These are phyloP conservation scores for Moniliophthora roreri DNA, from an alignment of 1,284 basidiomycete genomes.

Conservation along the genomic window DNA sequence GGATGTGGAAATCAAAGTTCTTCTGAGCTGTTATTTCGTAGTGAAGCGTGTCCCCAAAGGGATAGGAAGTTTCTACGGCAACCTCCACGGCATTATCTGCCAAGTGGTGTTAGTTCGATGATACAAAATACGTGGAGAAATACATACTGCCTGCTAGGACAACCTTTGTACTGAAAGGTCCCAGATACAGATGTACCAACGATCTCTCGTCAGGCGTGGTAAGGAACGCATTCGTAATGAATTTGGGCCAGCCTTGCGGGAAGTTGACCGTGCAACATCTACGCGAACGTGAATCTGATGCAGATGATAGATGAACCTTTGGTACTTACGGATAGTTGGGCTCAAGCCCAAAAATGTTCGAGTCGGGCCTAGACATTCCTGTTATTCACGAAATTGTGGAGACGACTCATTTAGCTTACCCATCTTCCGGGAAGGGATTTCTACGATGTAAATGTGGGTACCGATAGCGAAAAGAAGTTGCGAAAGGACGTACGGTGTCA, in stretches of 20 bases:
- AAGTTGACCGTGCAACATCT: slow-evolving; percentile 64
- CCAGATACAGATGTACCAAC: slow-evolving; percentile 54
- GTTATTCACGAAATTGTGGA: background rate
- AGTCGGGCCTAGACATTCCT: slow-evolving; percentile 41
- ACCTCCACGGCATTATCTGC: slow-evolving; percentile 45
- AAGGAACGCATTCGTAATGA: slow-evolving; percentile 55
- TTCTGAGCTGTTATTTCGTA: slow-evolving; percentile 47
- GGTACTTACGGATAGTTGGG: slow-evolving; percentile 44
- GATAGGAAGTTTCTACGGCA: slow-evolving; percentile 53
- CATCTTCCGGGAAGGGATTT: slow-evolving; percentile 55
- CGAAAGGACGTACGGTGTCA: slow-evolving; percentile 44
- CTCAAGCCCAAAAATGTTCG: slow-evolving; percentile 54
- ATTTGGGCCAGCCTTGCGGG: slow-evolving; percentile 62
- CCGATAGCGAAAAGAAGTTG: background rate
- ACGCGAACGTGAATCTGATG: background rate
- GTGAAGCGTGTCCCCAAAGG: slow-evolving; percentile 52
- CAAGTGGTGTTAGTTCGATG: background rate
- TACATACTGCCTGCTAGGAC: slow-evolving; percentile 41
- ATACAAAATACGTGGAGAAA: background rate
- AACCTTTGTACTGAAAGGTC: slow-evolving; percentile 45
- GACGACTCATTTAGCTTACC: slow-evolving; percentile 33
- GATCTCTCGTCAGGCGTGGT: slow-evolving; percentile 46
- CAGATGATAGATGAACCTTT: background rate
- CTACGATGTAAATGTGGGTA: slow-evolving; percentile 23
- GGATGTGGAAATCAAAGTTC: slow-evolving; percentile 52